phyloP scores from a whole-genome alignment of 2,329 filamentous ascomycete species.

The Pseudocercospora cruenta region DNA sequence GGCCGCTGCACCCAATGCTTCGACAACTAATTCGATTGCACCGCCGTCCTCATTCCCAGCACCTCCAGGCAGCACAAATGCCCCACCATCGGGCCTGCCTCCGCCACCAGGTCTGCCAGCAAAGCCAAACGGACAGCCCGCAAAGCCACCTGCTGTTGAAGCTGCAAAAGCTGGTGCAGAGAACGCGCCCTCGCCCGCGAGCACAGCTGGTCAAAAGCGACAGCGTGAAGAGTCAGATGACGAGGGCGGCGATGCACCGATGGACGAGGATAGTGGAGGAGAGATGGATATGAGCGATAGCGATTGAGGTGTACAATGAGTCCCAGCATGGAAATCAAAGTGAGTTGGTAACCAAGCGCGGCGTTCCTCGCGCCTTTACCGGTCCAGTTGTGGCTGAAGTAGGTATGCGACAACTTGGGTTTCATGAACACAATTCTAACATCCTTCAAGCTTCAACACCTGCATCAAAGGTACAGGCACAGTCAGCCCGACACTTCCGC shows the following conservation, averaged over 20 bases:
- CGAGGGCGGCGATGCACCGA: constrained; percentile 40
- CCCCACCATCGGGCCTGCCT: constrained; percentile 29
- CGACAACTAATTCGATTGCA: constrained; percentile 16
- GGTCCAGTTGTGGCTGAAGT: neutral
- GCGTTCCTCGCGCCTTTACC: neutral
- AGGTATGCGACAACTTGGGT: constrained; percentile 7
- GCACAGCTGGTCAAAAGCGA: constrained; percentile 58
- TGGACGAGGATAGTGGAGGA: constrained; percentile 56
- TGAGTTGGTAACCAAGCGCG: neutral
- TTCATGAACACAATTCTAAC: constrained; percentile 21
- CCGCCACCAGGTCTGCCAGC: constrained; percentile 31
- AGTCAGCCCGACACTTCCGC: constrained; percentile 74
- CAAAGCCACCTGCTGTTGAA: constrained; percentile 33
- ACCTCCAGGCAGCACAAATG: constrained; percentile 35
- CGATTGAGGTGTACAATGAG: constrained; percentile 40
- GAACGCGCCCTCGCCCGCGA: constrained; percentile 54
- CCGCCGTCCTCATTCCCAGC: constrained; percentile 40
- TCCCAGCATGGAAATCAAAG: neutral
- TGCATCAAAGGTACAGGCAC: constrained; percentile 31
- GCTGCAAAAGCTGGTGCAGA: constrained; percentile 44
- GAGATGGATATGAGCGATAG: constrained; percentile 74
- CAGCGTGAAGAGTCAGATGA: constrained; percentile 45
- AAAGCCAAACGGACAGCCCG: constrained; percentile 34
- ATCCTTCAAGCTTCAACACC: constrained; percentile 21
- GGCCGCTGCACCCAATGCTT: constrained; percentile 23